Conservation (phyloP, 1,139 yeast genomes). For the Geotrichum australiense region DNA sequence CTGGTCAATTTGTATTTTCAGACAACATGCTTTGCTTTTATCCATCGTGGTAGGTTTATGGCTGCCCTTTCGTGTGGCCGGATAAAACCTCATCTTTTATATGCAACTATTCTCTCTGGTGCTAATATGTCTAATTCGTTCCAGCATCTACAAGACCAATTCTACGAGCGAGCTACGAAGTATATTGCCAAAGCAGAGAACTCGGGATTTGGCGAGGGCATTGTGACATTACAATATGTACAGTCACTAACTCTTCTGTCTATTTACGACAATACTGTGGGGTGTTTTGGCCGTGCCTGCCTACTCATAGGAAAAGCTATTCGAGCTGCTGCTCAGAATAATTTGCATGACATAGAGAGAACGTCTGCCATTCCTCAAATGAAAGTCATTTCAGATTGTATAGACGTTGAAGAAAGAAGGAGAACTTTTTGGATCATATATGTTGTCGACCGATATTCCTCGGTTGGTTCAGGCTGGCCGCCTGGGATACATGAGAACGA, state of each 20-base stretch:
- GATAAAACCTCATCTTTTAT: slow-evolving; percentile 27
- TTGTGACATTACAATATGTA: slow-evolving; percentile 23
- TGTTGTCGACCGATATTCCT: slow-evolving; percentile 26
- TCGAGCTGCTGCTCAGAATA: slow-evolving; percentile 25
- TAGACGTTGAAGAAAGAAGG: slow-evolving; percentile 27
- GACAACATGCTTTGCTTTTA: slow-evolving; percentile 20
- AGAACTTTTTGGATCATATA: slow-evolving; percentile 30
- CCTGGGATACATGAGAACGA: slow-evolving; percentile 21
- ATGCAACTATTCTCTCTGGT: slow-evolving; percentile 28
- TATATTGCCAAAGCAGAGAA: slow-evolving; percentile 22
- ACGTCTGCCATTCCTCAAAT: slow-evolving; percentile 6
- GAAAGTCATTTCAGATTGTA: slow-evolving; percentile 17
- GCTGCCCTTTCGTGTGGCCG: slow-evolving; percentile 16
- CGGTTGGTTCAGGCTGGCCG: slow-evolving; percentile 31
- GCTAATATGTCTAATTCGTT: slow-evolving; percentile 23
- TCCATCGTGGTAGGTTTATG: slow-evolving; percentile 23
- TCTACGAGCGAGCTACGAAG: slow-evolving; percentile 27
- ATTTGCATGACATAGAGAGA: slow-evolving; percentile 25
- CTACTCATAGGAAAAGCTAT: slow-evolving; percentile 28
- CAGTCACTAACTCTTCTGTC: slow-evolving; percentile 28
- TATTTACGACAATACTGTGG: slow-evolving; percentile 26
- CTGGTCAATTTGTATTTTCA: slow-evolving; percentile 25
- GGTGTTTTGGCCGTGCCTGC: slow-evolving; percentile 31
- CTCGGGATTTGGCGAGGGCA: slow-evolving; percentile 21
- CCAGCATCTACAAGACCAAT: slow-evolving; percentile 20